phyloP scores from a whole-genome alignment of 2,329 filamentous ascomycete species.

The Iodosphaeria phyllophila region DNA sequence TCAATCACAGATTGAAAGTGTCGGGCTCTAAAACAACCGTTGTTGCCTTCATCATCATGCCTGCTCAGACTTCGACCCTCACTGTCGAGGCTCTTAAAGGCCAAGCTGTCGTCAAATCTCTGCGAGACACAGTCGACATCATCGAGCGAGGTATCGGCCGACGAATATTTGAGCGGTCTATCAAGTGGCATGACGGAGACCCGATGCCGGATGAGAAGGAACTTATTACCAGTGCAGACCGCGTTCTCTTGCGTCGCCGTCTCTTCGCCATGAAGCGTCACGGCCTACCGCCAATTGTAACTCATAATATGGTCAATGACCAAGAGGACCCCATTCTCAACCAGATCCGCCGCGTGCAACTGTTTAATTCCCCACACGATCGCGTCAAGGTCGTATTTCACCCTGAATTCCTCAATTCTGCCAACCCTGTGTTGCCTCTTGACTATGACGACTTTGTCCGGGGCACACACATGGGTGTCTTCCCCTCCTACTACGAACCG shows the following conservation, averaged over 20 bases:
- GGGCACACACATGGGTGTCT: constrained; percentile 87
- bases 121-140: constrained; percentile 80
- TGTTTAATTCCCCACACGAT: constrained; percentile 91
- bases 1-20: constrained; percentile 83
- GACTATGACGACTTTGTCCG: constrained; percentile 98
- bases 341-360: constrained; percentile 85
- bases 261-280: constrained; percentile 95
- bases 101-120: constrained; percentile 91
- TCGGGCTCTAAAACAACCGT: constrained; percentile 80
- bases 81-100: constrained; percentile 93
- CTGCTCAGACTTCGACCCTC: constrained; percentile 83
- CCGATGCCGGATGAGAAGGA: constrained; percentile 93
- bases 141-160: constrained; percentile 87
- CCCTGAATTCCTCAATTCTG: constrained; percentile 89
- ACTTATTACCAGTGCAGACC: constrained; percentile 77
- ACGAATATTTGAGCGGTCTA: constrained; percentile 81
- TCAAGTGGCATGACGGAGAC: constrained; percentile 91
- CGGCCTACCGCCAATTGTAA: constrained; percentile 82
- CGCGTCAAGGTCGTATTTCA: constrained; percentile 98
- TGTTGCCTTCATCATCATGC: constrained; percentile 97
- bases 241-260: constrained; percentile 75
- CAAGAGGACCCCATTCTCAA: constrained; percentile 84
- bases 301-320: constrained; percentile 97
- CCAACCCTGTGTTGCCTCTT: constrained; percentile 83
- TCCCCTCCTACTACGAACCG: constrained; percentile 95